Evolutionary conservation across 371 early-diverging fungal species (phyloP), one percentile per base, ranked within the genome.

Genomic region (Haplosporangium sp.): DNA sequence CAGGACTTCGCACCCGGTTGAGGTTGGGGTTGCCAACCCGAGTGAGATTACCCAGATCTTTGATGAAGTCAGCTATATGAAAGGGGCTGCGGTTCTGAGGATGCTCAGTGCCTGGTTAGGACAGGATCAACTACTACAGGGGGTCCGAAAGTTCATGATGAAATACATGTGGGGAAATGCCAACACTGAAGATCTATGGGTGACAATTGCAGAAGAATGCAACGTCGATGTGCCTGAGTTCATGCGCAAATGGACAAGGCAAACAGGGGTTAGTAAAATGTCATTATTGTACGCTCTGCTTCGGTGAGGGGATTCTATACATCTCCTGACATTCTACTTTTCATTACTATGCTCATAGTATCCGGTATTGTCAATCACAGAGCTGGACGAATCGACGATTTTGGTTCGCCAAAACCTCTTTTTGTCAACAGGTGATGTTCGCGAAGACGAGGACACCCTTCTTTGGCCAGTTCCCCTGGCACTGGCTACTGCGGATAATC

Each of bases 61-160:
- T 76, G 95, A 95, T 72, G 87, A 86, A 48, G 90, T 92, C 46
- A 86, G 93, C 38, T 98, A 98, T 84, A 86, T 87, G 64, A 99
- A 99, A 82, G 98, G 98, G n/a, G 96, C 95, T 0, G 89, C 91
- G 54, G 91, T 96, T 5, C 95, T 99, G 51, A 88, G 96, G 62
- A 98, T 98, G 98, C 81, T 98, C 47, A 88, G 90, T 62, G 85
- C 89, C 47, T 95, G 90, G 88, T 67, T 98, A 0, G 93, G 93
- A 6, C 86, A 86, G 16, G 88, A 95, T 18, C 81, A 73, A 11
- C 90, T 96, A 82, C 82, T 93, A 63, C 73, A 85, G n/a, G 98
- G 97, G 3, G 83, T 97, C 13, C 86, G 89, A 37, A 84, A 77
- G 20, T 99, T 98, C 81, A 81, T 99, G 60, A 86, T 89, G 54